phyloP scores from a whole-genome alignment of 2,329 filamentous ascomycete genomes.

The Phyllosticta citriasiana region DNA sequence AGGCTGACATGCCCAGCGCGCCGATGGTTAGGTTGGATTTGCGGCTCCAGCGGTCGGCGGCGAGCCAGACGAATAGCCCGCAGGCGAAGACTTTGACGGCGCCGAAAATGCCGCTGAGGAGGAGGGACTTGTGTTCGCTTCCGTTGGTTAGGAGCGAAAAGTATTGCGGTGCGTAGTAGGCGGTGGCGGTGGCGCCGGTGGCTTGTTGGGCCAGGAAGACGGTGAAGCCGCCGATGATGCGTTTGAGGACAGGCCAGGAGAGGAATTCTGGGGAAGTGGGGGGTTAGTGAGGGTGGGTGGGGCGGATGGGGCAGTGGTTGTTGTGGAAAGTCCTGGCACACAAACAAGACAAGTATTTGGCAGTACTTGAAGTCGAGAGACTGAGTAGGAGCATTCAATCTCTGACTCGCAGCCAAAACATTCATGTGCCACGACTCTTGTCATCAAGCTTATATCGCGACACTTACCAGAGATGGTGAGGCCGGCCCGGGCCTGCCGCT shows the following conservation, averaged over 20 bases:
- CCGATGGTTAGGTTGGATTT: constrained; percentile 23
- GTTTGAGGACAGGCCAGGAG: constrained; percentile 35
- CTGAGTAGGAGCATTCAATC: not conserved
- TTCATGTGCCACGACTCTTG: too few relatives aligned
- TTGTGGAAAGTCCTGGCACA: too few relatives aligned
- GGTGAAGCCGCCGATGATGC: constrained; percentile 34
- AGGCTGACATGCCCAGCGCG: constrained; percentile 25
- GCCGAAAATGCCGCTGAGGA: constrained; percentile 45
- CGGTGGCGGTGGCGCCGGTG: constrained; percentile 45
- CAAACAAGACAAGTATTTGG: too few relatives aligned
- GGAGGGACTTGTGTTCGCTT: constrained; percentile 34
- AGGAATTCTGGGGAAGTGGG: constrained; percentile 30
- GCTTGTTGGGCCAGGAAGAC: constrained; percentile 45
- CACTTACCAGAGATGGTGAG: constrained; percentile 25
- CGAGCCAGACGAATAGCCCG: constrained; percentile 41
- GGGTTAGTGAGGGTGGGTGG: not conserved
- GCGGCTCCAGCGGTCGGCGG: constrained; percentile 42
- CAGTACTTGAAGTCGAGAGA: not conserved
- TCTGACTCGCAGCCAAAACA: too few relatives aligned
- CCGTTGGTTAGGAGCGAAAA: constrained; percentile 41
- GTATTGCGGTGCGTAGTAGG: constrained; percentile 47
- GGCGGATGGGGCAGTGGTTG: not conserved
- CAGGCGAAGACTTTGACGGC: constrained; percentile 46
- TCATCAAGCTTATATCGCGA: too few relatives aligned
- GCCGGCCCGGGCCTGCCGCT: constrained; percentile 35